Evolutionary conservation across 1,284 basidiomycete species (phyloP).

Genomic region (Pascua guehoae): DNA sequence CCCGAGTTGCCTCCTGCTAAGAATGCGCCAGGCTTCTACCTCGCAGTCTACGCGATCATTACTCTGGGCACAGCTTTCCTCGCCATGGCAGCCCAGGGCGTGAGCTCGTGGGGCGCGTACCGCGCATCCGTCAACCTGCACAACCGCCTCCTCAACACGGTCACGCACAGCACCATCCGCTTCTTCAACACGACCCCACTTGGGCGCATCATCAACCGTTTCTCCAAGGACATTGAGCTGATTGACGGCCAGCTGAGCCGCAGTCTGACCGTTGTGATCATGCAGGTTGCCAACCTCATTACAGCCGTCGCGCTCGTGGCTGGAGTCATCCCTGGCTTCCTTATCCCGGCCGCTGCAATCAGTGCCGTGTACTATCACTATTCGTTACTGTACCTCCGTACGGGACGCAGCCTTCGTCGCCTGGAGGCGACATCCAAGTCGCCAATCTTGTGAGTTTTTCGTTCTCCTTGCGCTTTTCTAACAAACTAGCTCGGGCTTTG

Average conservation of each 20-base stretch:
- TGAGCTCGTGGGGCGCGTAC: constrained; percentile 53
- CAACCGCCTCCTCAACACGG: constrained; percentile 36
- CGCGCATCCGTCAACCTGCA: constrained; percentile 52
- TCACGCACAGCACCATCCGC: constrained; percentile 40
- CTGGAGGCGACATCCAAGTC: constrained; percentile 58
- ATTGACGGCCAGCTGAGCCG: constrained; percentile 68
- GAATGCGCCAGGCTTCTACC: constrained; percentile 49
- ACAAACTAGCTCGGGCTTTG: constrained; percentile 59
- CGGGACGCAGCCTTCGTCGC: constrained; percentile 69
- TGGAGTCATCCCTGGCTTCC: constrained; percentile 68
- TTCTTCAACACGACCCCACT: constrained; percentile 48
- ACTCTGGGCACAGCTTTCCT: constrained; percentile 37
- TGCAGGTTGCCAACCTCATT: constrained; percentile 67
- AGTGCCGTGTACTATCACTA: constrained; percentile 59
- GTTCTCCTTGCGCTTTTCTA: neutral
- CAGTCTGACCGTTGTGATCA: constrained; percentile 68
- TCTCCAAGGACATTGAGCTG: constrained; percentile 74
- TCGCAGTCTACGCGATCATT: constrained; percentile 44
- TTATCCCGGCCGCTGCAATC: constrained; percentile 66
- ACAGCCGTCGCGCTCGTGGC: constrained; percentile 59
- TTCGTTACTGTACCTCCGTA: constrained; percentile 64
- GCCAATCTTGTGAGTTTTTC: constrained; percentile 45
- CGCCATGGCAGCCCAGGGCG: constrained; percentile 33
- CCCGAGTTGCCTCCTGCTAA: constrained; percentile 45
- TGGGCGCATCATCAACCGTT: constrained; percentile 69